Conservation (phyloP, 73 alveolate species). For the Paramecium octaurelia region DNA sequence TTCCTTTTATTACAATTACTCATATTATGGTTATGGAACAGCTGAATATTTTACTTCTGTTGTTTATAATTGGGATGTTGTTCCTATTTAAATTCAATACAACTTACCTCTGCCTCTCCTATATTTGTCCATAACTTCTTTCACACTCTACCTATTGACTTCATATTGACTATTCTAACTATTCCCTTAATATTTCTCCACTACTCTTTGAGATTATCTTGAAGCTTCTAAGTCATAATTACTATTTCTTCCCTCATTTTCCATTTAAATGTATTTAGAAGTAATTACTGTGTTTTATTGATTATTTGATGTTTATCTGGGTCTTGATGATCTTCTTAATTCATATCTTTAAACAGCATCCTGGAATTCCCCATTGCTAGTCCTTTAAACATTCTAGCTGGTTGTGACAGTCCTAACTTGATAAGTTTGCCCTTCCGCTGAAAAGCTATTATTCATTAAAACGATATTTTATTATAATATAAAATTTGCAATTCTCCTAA, state of each 20-base stretch:
- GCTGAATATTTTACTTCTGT: not conserved
- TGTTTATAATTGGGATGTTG: not conserved
- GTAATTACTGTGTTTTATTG: not conserved
- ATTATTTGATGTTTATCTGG: not conserved
- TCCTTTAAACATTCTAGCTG: not conserved
- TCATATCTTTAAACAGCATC: constrained; percentile 23
- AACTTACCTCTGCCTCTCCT: not conserved
- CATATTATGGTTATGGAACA: not conserved
- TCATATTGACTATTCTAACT: not conserved
- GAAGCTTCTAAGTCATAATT: not conserved
- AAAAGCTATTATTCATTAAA: constrained; percentile 9
- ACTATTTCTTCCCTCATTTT: not conserved
- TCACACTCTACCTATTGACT: not conserved
- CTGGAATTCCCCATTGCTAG: not conserved
- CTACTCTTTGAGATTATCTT: not conserved
- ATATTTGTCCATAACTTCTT: not conserved
- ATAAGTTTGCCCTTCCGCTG: not conserved
- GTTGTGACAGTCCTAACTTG: not conserved
- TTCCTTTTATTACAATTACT: not conserved
- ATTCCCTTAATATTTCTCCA: not conserved
- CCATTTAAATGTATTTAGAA: not conserved
- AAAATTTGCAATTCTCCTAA: not conserved
- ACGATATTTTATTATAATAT: not conserved
- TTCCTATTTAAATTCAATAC: not conserved
- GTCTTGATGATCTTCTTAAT: not conserved